A percentile compares a stretch with the other conserved stretches of the same genome.
phyloP scores from a whole-genome alignment of 1,284 basidiomycete genomes.

The Bondarzewia mesenterica region DNA sequence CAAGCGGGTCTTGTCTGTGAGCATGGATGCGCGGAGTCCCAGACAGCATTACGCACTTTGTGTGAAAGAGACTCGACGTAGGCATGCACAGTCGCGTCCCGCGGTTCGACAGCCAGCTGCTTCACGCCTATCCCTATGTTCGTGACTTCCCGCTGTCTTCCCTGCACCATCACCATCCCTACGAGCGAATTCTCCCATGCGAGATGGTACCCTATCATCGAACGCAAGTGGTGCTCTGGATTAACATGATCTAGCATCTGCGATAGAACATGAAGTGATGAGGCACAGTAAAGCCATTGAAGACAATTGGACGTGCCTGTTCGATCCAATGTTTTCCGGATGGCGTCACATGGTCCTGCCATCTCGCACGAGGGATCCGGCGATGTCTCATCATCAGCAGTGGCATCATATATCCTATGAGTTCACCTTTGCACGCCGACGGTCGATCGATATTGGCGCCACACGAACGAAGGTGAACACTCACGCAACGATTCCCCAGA shows the following conservation, averaged over 20 bases:
- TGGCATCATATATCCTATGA: conserved; percentile 67
- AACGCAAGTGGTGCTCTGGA: conserved; percentile 52
- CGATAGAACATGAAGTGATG: conserved; percentile 3
- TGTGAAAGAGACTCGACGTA: conserved; percentile 68
- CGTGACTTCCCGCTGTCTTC: conserved; percentile 60
- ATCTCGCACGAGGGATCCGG: conserved; percentile 64
- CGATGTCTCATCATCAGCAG: conserved; percentile 79
- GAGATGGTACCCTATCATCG: conserved; percentile 74
- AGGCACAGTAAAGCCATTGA: neutral
- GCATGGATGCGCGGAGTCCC: neutral
- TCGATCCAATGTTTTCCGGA: conserved; percentile 76
- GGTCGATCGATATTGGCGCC: neutral
- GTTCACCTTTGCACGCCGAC: conserved; percentile 36
- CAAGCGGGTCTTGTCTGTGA: neutral
- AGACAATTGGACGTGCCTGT: conserved; percentile 37
- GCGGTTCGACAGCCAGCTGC: conserved; percentile 50
- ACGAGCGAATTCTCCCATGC: conserved; percentile 58
- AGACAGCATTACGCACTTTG: conserved; percentile 39
- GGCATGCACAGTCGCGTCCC: conserved; percentile 44
- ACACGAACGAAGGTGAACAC: conserved; percentile 1
- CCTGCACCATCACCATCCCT: conserved; percentile 78
- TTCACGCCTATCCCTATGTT: conserved; percentile 73
- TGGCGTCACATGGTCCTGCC: conserved; percentile 53
- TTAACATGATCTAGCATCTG: conserved; percentile 29
- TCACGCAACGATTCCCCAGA: conserved; percentile 58